Percentiles rank a stretch among this genome's conserved stretches.
phyloP scores from a whole-genome alignment of 306 rosid genomes.

The Dryas alaskensis region DNA sequence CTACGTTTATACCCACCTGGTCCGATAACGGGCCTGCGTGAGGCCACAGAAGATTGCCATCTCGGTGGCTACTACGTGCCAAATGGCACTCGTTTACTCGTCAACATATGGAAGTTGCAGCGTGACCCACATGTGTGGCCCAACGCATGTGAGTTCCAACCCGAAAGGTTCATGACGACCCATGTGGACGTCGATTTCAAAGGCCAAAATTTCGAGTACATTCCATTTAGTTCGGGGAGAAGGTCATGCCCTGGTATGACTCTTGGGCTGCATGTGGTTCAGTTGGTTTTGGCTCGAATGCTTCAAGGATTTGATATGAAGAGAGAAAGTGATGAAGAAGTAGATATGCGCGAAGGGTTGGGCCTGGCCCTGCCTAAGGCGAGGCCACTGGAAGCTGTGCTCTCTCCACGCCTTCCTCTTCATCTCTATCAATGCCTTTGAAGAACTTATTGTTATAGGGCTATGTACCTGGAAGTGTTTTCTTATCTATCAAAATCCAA shows the following conservation, averaged over 20 bases:
- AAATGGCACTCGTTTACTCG: conserved; percentile 33
- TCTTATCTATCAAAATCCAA: too few relatives aligned
- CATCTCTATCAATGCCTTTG: conserved; percentile 18
- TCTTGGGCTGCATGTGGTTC: conserved; percentile 26
- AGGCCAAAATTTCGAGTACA: conserved; percentile 23
- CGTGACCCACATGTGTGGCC: conserved; percentile 36
- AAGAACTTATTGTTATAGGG: neutral
- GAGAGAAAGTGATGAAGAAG: neutral
- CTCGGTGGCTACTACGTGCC: conserved; percentile 13
- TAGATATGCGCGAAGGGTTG: conserved; percentile 36
- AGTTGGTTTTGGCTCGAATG: conserved; percentile 31
- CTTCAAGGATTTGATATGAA: conserved; percentile 34
- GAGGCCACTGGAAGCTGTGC: conserved; percentile 8
- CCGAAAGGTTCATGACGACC: conserved; percentile 31
- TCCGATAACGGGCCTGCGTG: conserved; percentile 34
- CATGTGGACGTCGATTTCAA: neutral
- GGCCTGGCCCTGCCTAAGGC: conserved; percentile 35
- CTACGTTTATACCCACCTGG: conserved; percentile 32
- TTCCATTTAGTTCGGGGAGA: conserved; percentile 36
- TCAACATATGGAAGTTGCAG: conserved; percentile 38
- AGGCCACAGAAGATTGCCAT: conserved; percentile 40
- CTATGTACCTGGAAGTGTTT: too few relatives aligned
- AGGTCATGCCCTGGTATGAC: conserved; percentile 34
- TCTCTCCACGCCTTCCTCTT: conserved; percentile 36
- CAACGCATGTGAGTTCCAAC: conserved; percentile 27